Conservation (phyloP, 2,329 filamentous ascomycete species). For the Aspergillus ochraceus region DNA sequence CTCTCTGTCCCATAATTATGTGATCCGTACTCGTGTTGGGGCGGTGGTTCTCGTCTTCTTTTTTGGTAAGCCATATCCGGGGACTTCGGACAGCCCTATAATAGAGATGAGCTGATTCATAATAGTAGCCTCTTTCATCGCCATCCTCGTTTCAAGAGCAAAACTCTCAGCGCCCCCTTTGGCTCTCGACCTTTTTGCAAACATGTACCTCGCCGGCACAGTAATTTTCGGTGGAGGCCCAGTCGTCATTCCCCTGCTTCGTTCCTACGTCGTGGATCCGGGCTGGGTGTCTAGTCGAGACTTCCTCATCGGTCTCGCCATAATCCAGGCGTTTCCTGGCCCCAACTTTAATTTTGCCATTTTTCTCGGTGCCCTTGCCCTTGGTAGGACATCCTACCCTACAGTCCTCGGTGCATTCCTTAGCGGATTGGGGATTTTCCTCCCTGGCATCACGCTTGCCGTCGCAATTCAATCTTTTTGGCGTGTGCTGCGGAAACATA, state of each 20-base stretch:
- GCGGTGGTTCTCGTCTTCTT: conserved; percentile 47
- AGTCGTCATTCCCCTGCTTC: conserved; percentile 64
- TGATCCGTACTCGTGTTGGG: conserved; percentile 39
- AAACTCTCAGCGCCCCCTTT: conserved; percentile 43
- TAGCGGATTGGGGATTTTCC: conserved; percentile 48
- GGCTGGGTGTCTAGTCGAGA: conserved; percentile 71
- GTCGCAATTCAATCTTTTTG: conserved; percentile 52
- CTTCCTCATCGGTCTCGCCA: conserved; percentile 70
- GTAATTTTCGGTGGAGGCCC: conserved; percentile 66
- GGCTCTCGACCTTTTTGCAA: conserved; percentile 64
- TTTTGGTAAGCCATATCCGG: conserved; percentile 38
- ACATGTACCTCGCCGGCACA: conserved; percentile 72
- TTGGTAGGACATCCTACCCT: conserved; percentile 31
- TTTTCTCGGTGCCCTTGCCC: conserved; percentile 55
- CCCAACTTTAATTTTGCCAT: conserved; percentile 56
- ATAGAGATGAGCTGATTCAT: too few species aligned
- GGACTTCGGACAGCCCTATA: too few species aligned
- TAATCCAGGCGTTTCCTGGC: conserved; percentile 69
- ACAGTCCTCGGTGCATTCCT: conserved; percentile 52
- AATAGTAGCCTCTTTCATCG: conserved; percentile 53
- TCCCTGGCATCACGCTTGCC: conserved; percentile 37
- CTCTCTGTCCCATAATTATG: conserved; percentile 24
- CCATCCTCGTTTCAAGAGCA: conserved; percentile 54
- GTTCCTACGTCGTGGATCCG: conserved; percentile 62
- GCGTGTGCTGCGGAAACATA: conserved; percentile 49